Conservation (phyloP, 2,329 filamentous ascomycete species). For the Exophiala spinifera region DNA sequence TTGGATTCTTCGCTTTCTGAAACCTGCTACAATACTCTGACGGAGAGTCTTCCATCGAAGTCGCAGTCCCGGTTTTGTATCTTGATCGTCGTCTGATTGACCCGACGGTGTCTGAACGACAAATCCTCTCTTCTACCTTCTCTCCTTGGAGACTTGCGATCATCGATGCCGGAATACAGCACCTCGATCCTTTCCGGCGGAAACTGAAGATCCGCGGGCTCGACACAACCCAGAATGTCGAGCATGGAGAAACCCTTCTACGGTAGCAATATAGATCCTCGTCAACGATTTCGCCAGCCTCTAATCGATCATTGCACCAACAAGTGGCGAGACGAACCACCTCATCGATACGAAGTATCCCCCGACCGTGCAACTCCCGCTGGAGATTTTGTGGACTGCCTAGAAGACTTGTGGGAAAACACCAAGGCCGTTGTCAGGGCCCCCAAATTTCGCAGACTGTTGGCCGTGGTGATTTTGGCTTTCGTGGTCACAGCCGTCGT, state of each 20-base stretch:
- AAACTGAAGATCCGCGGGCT: too few species aligned
- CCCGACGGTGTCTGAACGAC: too few species aligned
- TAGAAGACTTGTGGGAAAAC: slow-evolving; percentile 27
- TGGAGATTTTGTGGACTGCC: slow-evolving; percentile 26
- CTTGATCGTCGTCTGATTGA: too few species aligned
- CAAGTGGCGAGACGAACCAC: slow-evolving; percentile 34
- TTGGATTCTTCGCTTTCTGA: too few species aligned
- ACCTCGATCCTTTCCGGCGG: too few species aligned
- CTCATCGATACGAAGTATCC: slow-evolving; percentile 29
- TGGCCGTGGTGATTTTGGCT: slow-evolving; percentile 6
- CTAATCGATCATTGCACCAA: slow-evolving; percentile 41
- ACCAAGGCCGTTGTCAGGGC: slow-evolving; percentile 36
- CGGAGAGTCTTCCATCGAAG: too few species aligned
- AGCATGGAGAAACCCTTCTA: not conserved
- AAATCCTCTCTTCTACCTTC: too few species aligned
- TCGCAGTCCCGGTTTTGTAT: too few species aligned
- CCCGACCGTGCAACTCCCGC: slow-evolving; percentile 28
- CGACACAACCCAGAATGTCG: not conserved
- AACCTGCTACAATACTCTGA: too few species aligned
- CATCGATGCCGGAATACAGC: too few species aligned
- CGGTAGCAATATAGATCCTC: not conserved
- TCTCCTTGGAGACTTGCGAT: too few species aligned
- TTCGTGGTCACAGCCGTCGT: slow-evolving; percentile 11
- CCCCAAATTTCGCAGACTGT: slow-evolving; percentile 39
- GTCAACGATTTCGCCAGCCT: slow-evolving; percentile 27